Conservation (phyloP, 495 filamentous ascomycete genomes). For the Rhizodiscina lignyota region DNA sequence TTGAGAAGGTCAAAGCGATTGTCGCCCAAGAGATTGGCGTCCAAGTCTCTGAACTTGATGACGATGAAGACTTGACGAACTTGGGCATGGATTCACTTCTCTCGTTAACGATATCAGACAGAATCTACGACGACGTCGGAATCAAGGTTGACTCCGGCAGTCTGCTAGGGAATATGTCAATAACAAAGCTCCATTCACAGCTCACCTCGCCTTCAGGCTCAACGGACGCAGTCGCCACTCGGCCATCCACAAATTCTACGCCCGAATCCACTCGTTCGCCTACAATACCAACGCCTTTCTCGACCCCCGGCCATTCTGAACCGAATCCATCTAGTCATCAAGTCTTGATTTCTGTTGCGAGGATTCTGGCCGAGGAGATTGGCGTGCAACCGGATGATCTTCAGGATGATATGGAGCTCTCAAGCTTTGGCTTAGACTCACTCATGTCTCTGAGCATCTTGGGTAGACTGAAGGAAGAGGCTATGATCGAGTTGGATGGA, state of each 20-base stretch:
- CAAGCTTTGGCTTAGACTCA: slow-evolving; percentile 3
- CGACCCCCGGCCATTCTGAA: too few relatives aligned
- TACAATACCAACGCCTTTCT: too few relatives aligned
- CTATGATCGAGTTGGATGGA: not conserved
- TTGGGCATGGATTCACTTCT: slow-evolving; percentile 6
- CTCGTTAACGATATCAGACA: not conserved
- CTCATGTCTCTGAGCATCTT: slow-evolving; percentile 2
- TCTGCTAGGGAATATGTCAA: slow-evolving; percentile 5
- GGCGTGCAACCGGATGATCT: slow-evolving; percentile 1
- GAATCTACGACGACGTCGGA: too few relatives aligned
- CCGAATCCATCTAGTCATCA: too few relatives aligned
- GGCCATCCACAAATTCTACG: too few relatives aligned
- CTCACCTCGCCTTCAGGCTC: too few relatives aligned
- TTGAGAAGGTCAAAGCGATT: too few relatives aligned
- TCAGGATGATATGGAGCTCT: slow-evolving; percentile 1
- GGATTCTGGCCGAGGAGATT: slow-evolving; percentile 1
- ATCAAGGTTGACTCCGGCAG: too few relatives aligned
- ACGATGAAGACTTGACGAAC: slow-evolving; percentile 1
- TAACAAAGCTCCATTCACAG: too few relatives aligned
- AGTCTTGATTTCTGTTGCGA: too few relatives aligned
- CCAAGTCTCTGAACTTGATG: slow-evolving; percentile 4
- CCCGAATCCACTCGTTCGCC: too few relatives aligned
- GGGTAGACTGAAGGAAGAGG: slow-evolving; percentile 2
- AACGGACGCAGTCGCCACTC: too few relatives aligned
- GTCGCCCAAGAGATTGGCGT: slow-evolving; percentile 10